Evolutionary conservation across 179 eudicot genomes (phyloP), one percentile per base, ranked within the genome.

Genomic region (Drosera spatulata): DNA sequence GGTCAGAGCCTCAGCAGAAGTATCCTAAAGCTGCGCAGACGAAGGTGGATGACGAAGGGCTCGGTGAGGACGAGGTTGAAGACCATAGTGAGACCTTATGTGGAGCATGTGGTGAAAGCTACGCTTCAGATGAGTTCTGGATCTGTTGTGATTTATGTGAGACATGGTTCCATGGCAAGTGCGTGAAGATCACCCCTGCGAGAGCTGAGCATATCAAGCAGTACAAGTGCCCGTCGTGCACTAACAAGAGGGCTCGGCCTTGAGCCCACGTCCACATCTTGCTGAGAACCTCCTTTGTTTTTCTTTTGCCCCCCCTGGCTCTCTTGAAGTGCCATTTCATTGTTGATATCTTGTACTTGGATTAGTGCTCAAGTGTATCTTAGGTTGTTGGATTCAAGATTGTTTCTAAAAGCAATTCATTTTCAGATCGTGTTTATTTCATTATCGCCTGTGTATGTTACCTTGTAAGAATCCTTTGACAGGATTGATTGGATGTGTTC

Each of bases 131-230:
- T 39, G 95, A 85, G 64, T 88, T 88, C 73, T 88, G 96, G 96
- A 88, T 88, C 56, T 88, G 95, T 73, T 88, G 96, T 46, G 96
- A 88, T 61, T 66, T 88, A 38, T 88, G 96, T 41, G 96, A 88
- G 68, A 86, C 76, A n/a, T 88, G 96, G 96, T 88, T 86, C 70
- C 96, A 88, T 68, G 96, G 96, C 42, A 88, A 77, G 73, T 88
- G 96, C 43, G 96, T 88, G 64, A 88, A 82, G 88, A 86, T 88
- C 59, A 88, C 96, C 5, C 96, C 95, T 1, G 95, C 96, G 0
- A 72, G 83, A 62, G 96, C 96, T 8, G 91, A 88, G 71, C 88
- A 82, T 66, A 84, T 88, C 72, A 86, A 88, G 82, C 96, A 84
- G 66, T 88, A 88, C 82, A 88, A 86, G 76, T 88, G 96, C 71